Percentiles rank a stretch among this genome's conserved stretches.
Evolutionary conservation across 140 eudicot genomes (phyloP).

Genomic region (Cichorium intybus): DNA sequence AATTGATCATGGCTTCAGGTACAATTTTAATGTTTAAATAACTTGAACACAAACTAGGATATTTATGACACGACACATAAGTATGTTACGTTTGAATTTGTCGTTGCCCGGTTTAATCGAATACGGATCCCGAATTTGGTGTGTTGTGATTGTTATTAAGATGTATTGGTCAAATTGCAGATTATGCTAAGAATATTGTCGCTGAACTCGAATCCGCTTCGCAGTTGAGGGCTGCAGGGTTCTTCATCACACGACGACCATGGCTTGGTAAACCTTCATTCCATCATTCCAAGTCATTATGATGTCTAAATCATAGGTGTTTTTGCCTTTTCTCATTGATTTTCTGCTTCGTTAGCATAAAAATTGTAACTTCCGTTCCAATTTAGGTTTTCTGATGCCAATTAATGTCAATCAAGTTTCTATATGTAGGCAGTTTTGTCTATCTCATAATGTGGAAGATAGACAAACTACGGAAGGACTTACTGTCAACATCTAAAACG

Average conservation of each 20-base stretch:
- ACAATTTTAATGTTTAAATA: neutral
- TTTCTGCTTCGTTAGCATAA: neutral
- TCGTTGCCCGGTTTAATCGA: conserved; percentile 4
- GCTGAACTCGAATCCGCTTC: conserved; percentile 87
- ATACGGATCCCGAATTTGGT: conserved; percentile 3
- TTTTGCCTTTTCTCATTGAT: neutral
- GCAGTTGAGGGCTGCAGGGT: conserved; percentile 71
- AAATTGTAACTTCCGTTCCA: neutral
- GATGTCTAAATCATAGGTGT: neutral
- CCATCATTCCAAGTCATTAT: neutral
- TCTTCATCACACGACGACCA: conserved; percentile 77
- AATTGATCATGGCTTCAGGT: conserved; percentile 35
- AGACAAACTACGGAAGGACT: neutral
- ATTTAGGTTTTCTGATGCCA: neutral
- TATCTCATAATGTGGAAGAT: neutral
- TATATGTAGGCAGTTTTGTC: neutral
- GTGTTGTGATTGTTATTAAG: neutral
- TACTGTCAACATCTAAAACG: neutral
- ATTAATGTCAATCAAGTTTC: conserved; percentile 1
- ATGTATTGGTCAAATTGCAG: conserved; percentile 30
- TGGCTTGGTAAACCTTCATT: conserved; percentile 72
- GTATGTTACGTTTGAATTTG: conserved; percentile 16
- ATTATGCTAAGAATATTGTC: conserved; percentile 49
- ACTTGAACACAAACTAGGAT: neutral
- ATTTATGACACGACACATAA: neutral